These are phyloP conservation scores for Rubus idaeus DNA, from an alignment of 306 rosid species.

Conservation along the genomic window DNA sequence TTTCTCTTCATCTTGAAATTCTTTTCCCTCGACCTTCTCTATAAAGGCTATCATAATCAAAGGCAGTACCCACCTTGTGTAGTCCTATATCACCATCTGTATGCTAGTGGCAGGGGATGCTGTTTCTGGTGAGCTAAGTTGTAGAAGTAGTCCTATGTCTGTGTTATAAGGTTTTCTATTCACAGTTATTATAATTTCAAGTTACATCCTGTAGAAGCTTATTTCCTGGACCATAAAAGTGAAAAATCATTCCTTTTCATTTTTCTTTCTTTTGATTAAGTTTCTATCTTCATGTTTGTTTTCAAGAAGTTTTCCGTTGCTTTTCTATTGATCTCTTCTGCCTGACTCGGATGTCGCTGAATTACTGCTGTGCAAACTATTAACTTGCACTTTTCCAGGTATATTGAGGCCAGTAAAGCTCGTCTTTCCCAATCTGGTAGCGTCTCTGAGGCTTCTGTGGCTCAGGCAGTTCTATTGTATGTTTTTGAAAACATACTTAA, in stretches of 20 bases:
- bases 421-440: constrained; percentile 64
- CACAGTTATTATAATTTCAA: not conserved
- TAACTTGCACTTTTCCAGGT: constrained; percentile 46
- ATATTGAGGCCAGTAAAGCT: constrained; percentile 92
- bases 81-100: no score
- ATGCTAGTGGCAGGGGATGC: no score
- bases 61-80: no score
- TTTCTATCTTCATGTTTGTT: not conserved
- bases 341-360: not conserved
- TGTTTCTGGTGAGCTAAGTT: not conserved
- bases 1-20: not conserved
- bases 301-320: not conserved
- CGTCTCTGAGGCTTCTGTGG: constrained; percentile 50
- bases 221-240: not conserved
- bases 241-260: not conserved
- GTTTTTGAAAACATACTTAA: constrained; percentile 79
- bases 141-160: not conserved
- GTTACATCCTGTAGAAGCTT: not conserved
- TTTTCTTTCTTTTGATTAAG: not conserved
- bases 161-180: not conserved
- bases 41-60: not conserved
- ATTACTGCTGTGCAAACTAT: not conserved
- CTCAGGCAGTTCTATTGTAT: constrained; percentile 85
- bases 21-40: not conserved
- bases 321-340: not conserved